Conservation (phyloP, 2,329 filamentous ascomycete species). For the Lecanicillium sp. region DNA sequence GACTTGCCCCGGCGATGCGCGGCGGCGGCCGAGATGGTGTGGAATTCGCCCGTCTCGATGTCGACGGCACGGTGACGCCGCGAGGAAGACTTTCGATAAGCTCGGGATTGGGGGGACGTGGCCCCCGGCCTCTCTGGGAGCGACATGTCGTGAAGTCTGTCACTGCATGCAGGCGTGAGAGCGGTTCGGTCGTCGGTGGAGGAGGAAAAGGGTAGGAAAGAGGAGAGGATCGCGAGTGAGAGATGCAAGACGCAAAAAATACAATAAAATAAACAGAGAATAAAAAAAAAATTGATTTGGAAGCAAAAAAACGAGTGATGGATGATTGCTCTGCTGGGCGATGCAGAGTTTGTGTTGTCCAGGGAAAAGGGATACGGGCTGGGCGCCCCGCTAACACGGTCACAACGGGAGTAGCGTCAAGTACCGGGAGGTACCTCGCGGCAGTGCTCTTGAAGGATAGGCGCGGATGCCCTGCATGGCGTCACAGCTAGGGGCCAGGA, state of each 20-base stretch:
- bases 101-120: constrained; percentile 1
- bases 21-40: constrained; percentile 27
- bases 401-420: not conserved
- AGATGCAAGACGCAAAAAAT: not conserved
- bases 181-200: not conserved
- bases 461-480: not conserved
- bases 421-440: not conserved
- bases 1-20: constrained; percentile 52
- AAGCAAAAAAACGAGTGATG: constrained; percentile 10
- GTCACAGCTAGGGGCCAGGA: no score
- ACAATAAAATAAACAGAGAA: not conserved
- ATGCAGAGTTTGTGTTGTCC: constrained; percentile 14
- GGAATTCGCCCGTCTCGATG: constrained; percentile 58
- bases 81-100: constrained; percentile 9
- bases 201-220: not conserved
- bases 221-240: not conserved
- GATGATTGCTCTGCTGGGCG: not conserved
- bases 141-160: constrained; percentile 10
- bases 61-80: constrained; percentile 35
- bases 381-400: constrained; percentile 4
- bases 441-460: not conserved
- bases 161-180: constrained; percentile 8
- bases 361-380: constrained; percentile 8
- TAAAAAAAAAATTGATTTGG: not conserved
- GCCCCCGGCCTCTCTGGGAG: constrained; percentile 9